Percentiles rank a stretch among this genome's conserved stretches.
phyloP scores from a whole-genome alignment of 176 grass and related monocot species.

The Ampelocalamus luodianensis region DNA sequence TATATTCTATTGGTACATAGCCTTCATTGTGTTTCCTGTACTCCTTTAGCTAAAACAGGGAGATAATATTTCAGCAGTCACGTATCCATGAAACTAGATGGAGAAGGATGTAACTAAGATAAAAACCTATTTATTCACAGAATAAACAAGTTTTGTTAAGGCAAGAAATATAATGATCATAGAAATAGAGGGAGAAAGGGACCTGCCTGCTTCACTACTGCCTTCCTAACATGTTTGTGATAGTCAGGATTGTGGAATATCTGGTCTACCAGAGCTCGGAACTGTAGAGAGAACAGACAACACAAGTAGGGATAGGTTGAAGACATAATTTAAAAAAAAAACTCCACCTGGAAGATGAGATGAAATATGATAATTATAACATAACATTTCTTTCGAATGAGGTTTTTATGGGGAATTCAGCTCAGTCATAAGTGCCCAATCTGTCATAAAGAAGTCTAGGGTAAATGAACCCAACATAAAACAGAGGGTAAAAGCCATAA shows the following conservation, averaged over 20 bases:
- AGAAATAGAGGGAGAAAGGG: conserved; percentile 8
- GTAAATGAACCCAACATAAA: conserved; percentile 18
- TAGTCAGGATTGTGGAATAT: conserved; percentile 95
- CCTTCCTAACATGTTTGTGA: conserved; percentile 87
- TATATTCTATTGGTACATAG: conserved; percentile 98
- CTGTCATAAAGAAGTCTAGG: conserved; percentile 47
- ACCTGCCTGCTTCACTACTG: conserved; percentile 77
- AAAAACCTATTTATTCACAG: neutral
- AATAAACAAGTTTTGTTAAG: neutral
- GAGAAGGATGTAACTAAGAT: neutral
- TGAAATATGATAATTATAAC: neutral
- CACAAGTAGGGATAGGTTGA: neutral
- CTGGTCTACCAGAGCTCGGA: conserved; percentile 98
- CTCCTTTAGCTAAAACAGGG: conserved; percentile 79
- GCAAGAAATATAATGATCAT: conserved; percentile 21
- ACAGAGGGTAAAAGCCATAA: conserved; percentile 20
- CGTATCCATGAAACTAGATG: neutral
- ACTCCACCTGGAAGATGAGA: neutral
- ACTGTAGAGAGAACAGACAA: conserved; percentile 52
- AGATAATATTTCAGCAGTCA: conserved; percentile 29
- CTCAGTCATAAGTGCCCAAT: conserved; percentile 83
- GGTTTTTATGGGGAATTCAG: conserved; percentile 75
- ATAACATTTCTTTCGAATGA: neutral
- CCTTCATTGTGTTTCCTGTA: conserved; percentile 84
- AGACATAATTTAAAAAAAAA: conserved; percentile 20